Evolutionary conservation across 805 yeast species (phyloP), one percentile per base, ranked within the genome.

Genomic region (Candida xiaguanensis): DNA sequence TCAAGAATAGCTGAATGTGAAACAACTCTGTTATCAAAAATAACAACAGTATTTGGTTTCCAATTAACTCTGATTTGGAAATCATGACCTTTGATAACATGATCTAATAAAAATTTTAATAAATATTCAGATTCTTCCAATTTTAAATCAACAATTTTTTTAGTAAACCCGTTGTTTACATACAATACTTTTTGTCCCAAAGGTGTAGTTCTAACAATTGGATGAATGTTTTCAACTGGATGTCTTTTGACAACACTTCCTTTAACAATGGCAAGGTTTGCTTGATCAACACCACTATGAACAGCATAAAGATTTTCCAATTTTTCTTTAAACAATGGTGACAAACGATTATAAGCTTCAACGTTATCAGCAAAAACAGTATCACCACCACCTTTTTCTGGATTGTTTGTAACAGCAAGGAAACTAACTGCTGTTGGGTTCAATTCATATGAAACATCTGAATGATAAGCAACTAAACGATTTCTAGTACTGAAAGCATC

Each of bases 1-100:
- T 65, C 71, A 35, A 56, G 47, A 23, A 58, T 53, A 6, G 72
- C 69, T 23, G 65, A 49, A 47, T 65, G 70, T 9, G 48, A 44
- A 14, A 61, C 64, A 41, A 63, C 52, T 52, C 70, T 58, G 51
- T 65, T 65, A 40, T 65, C 71, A 67, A 70, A 65, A 18, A 63
- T 49, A 24, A 60, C 70, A 22, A 65, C 69, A 13, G 68, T 54
- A 24, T 52, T 53, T 8, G 62, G 59, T 47, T 63, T 61, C 62
- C 63, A 65, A 15, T 33, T 49, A 5, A 64, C 70, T 50, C 70
- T 56, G 32, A 60, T 56, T 40, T 65, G 70, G 42, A 65, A 52
- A 47, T 65, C 72, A 43, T 61, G 67, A 8, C 66, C 50, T 24
- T 44, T 50, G 36, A 43, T 56, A 37, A 65, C 55, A 52, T 63